A percentile compares a stretch with the other conserved stretches of the same genome.
Conservation (phyloP, 2,329 filamentous ascomycete species). For the Escovopsis weberi region DNA sequence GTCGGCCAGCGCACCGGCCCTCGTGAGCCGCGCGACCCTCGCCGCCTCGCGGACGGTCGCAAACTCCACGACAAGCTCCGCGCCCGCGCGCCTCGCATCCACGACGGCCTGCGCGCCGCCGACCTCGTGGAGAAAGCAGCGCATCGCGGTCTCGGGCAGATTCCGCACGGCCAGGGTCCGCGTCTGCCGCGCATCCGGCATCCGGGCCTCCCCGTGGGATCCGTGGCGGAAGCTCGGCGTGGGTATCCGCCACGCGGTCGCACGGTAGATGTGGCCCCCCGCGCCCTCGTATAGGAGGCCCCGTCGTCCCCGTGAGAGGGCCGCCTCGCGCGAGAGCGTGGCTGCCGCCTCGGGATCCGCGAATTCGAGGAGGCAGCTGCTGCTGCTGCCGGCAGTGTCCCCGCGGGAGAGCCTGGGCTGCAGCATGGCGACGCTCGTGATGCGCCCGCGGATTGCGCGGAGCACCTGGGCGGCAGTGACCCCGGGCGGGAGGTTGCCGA, state of each 20-base stretch:
- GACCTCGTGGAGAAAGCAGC: slow-evolving; percentile 9
- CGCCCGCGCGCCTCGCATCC: not conserved
- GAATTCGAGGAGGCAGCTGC: slow-evolving; percentile 12
- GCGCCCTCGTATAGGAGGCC: not conserved
- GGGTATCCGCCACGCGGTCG: slow-evolving; percentile 5
- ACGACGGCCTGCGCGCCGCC: slow-evolving; percentile 5
- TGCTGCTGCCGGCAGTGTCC: not conserved
- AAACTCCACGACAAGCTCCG: slow-evolving; percentile 9
- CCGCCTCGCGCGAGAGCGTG: accelerated
- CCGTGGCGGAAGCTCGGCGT: slow-evolving; percentile 4
- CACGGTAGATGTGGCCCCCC: not conserved
- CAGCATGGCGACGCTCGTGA: slow-evolving; percentile 5
- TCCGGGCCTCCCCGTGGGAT: not conserved
- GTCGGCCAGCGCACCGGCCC: not conserved
- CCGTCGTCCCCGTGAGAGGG: too few relatives aligned
- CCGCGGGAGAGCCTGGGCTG: not conserved
- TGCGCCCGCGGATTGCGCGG: slow-evolving; percentile 11
- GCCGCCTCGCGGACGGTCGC: slow-evolving; percentile 5
- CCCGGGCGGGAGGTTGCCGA: slow-evolving; percentile 13
- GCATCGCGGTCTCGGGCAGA: slow-evolving; percentile 10
- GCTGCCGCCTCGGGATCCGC: not conserved
- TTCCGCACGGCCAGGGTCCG: slow-evolving; percentile 7
- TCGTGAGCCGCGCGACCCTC: not conserved
- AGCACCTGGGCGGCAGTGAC: slow-evolving; percentile 24
- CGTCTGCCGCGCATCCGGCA: not conserved